phyloP scores from a whole-genome alignment of 2,329 filamentous ascomycete genomes.

The Monosporascus cannonballus region DNA sequence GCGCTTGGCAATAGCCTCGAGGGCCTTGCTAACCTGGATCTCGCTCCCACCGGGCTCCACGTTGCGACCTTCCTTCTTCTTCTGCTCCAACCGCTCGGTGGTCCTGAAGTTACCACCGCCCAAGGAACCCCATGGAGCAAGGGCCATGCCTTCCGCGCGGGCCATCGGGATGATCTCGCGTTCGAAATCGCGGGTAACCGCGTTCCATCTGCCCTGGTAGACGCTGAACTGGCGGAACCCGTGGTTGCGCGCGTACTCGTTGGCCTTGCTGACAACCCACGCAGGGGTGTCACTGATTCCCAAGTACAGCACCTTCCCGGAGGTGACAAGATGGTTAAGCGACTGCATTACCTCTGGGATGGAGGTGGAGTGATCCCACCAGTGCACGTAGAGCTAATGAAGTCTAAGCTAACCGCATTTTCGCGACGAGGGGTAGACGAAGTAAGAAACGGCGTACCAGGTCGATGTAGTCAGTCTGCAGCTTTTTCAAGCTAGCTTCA shows the following conservation, averaged over 20 bases:
- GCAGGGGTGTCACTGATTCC: constrained; percentile 34
- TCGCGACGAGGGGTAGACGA: too few relatives aligned
- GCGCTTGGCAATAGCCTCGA: constrained; percentile 53
- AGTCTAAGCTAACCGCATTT: too few relatives aligned
- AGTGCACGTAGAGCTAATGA: constrained; percentile 33
- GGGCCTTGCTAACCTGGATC: constrained; percentile 34
- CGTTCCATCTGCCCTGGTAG: constrained; percentile 35
- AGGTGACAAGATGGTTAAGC: constrained; percentile 34
- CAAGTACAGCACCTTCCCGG: constrained; percentile 36
- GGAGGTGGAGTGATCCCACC: constrained; percentile 36
- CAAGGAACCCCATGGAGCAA: constrained; percentile 52
- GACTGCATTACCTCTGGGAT: constrained; percentile 37
- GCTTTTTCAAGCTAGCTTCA: constrained; percentile 47
- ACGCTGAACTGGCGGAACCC: constrained; percentile 31
- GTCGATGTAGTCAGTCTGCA: constrained; percentile 53
- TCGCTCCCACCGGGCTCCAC: background rate
- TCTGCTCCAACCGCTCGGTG: constrained; percentile 34
- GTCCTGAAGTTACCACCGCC: constrained; percentile 40
- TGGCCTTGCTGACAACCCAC: constrained; percentile 33
- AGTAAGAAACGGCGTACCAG: constrained; percentile 11
- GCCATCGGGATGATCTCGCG: constrained; percentile 38
- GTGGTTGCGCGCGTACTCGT: constrained; percentile 30
- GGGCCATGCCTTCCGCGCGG: constrained; percentile 39
- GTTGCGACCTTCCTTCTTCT: constrained; percentile 33
- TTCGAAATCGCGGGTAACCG: constrained; percentile 30